Evolutionary conservation across 805 yeast genomes (phyloP), one percentile per base, ranked within the genome.

Genomic region (Kodamaea neixiangensis): DNA sequence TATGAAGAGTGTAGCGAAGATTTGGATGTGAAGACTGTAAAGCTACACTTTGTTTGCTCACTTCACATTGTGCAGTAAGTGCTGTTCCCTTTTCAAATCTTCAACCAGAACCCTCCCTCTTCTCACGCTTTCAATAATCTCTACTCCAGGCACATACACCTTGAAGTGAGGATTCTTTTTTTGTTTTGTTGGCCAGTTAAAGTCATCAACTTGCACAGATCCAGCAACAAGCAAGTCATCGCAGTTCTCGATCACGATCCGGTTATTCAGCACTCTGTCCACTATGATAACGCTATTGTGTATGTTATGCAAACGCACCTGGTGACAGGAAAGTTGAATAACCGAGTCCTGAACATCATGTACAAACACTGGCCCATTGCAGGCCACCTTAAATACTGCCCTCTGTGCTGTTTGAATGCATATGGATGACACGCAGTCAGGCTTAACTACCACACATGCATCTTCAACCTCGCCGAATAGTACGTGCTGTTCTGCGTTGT

Each of bases 201-300:
- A 69, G 54, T 69, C 73, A 50, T 68, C 71, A 6, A 69, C 64
- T 15, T 51, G 51, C 21, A 45, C 44, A 5, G 29, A 31, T 7
- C 61, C 61, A 9, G n/a, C 48, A 18, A 65, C 54, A 13, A 42
- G 45, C 29, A 69, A 21, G 3, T 45, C 47, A 3, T 40, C 29
- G 46, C 76, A 65, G 25, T 63, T 52, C 51, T 73, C 78, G 7
- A 70, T 63, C 7, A 71, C 59, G 2, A 70, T 56, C 15, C 63
- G 59, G 41, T 60, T 50, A 42, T 61, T 64, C 10, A 51, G 50
- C 6, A 65, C 63, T 10, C 49, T 35, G 1, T 57, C 63, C 11
- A 61, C 48, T 5, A 66, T 49, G 5, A 58, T 47, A 7, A 42
- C 40, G 25, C 60, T 54, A 44, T 61, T 48, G 5, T 25, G 39